Base-by-base conservation (phyloP, 495 filamentous ascomycete species). In the Tuber magnatum region DNA sequence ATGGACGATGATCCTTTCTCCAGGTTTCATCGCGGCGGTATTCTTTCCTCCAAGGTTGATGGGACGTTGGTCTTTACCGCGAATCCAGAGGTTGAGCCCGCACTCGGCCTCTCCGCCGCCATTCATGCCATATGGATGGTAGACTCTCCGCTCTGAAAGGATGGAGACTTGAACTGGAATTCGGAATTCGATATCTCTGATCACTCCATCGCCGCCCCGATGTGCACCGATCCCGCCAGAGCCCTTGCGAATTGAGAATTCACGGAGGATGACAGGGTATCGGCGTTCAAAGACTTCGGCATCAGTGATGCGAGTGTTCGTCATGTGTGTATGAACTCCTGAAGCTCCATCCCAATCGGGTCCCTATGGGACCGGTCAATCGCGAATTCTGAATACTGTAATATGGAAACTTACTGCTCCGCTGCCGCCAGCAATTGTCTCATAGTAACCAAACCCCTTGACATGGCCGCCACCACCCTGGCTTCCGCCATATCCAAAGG, bases 221-320 rank as follows among this genome's bases (percentile, higher is more conserved):
- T 97, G 91, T 83, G 89, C 87, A 3, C 95, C 95, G 65, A 81
- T 82, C 0, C 94, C 95, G 32, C 90, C 91, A 20, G 88, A 90
- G 0, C 89, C 90, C 39, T 85, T 80, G 0, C 94, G 86, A 39
- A 97, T 86, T 4, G 89, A 89, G 82, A 97, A 99, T 82, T 94
- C 90, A 0, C 92, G 87, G 32, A 98, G 86, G 22, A 97, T 81
- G 3, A 97, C 92, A 1, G 95, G 95, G 80, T 99, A 99, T 24
- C 95, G 88, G 3, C 94, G 88, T 84, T 99, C 95, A 80, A 99
- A 94, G n/a, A 97, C 90, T 79, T 99, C 95, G 0, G 93, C 87
- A 84, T 99, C 95, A 1, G 95, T 99, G 82, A 98, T 98, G 1
- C 95, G 90, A 8, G 95, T 99, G 83, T 99, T 99, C n/a, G 95